These are phyloP conservation scores for Chondrostereum purpureum DNA, from an alignment of 1,284 basidiomycete genomes.

Conservation along the genomic window DNA sequence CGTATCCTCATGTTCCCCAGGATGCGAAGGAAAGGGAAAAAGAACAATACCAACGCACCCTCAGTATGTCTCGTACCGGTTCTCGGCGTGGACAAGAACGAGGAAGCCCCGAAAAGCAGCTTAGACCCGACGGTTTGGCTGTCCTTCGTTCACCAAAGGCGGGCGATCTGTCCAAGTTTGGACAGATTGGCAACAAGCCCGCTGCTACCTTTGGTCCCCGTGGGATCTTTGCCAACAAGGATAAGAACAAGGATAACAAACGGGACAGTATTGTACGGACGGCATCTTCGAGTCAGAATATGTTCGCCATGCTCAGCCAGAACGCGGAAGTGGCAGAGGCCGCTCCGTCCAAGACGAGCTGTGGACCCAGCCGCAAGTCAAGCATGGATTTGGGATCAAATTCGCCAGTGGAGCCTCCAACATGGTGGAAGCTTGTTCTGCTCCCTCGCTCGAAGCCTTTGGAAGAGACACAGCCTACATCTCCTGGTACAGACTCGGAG, in stretches of 20 bases:
- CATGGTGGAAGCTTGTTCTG: conserved; percentile 73
- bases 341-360: conserved; percentile 37
- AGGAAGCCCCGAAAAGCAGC: conserved; percentile 38
- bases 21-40: conserved; percentile 74
- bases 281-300: conserved; percentile 76
- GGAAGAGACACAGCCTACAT: conserved; percentile 30
- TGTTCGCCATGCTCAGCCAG: conserved; percentile 79
- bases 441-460: conserved; percentile 41
- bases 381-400: conserved; percentile 34
- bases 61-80: conserved; percentile 56
- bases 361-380: conserved; percentile 42
- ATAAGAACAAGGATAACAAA: conserved; percentile 57
- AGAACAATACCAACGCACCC: conserved; percentile 42
- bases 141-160: conserved; percentile 82
- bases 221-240: conserved; percentile 63
- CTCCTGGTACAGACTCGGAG: conserved; percentile 40
- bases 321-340: conserved; percentile 45
- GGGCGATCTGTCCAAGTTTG: conserved; percentile 83
- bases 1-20: conserved; percentile 14
- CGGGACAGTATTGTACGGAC: conserved; percentile 72
- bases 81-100: conserved; percentile 85
- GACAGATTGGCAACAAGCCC: conserved; percentile 67
- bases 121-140: conserved; percentile 81
- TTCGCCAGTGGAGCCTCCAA: conserved; percentile 35
- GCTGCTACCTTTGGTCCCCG: conserved; percentile 71